Evolutionary conservation across 768 basidiomycete genomes (phyloP).

Genomic region (Coprinellus micaceus): DNA sequence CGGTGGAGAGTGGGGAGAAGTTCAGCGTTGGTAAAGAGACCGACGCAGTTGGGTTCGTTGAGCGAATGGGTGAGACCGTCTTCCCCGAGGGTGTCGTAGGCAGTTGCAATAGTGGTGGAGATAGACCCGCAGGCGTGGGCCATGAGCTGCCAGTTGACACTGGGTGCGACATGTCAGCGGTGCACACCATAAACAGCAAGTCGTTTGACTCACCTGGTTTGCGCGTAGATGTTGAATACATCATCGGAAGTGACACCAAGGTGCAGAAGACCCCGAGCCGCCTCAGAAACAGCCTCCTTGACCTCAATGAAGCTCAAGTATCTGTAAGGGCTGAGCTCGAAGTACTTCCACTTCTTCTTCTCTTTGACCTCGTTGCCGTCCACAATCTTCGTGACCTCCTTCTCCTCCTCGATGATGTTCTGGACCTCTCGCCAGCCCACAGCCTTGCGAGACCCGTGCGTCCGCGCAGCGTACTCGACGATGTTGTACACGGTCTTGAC

Average conservation of each 20-base stretch:
- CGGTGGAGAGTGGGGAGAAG: conserved; percentile 75
- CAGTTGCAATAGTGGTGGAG: conserved; percentile 83
- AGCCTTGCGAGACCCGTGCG: conserved; percentile 70
- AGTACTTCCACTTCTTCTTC: conserved; percentile 96
- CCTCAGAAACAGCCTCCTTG: conserved; percentile 55
- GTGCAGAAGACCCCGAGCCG: conserved; percentile 70
- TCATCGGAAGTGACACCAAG: conserved; percentile 65
- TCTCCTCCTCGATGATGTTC: conserved; percentile 75
- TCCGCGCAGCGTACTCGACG: conserved; percentile 66
- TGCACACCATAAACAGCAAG: background rate
- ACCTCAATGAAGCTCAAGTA: conserved; percentile 75
- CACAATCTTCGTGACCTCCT: conserved; percentile 81
- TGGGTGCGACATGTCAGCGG: conserved; percentile 5
- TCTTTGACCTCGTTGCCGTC: conserved; percentile 80
- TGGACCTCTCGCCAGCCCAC: conserved; percentile 78
- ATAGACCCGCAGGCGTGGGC: conserved; percentile 79
- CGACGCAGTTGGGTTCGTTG: conserved; percentile 74
- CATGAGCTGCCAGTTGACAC: conserved; percentile 78
- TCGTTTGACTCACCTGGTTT: conserved; percentile 60
- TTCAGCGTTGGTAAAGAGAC: conserved; percentile 89
- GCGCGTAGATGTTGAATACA: conserved; percentile 87
- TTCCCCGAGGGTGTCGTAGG: conserved; percentile 94
- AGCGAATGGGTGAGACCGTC: conserved; percentile 86
- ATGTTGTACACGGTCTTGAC: conserved; percentile 82
- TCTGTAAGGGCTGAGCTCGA: conserved; percentile 85